A percentile compares a stretch with the other conserved stretches of the same genome.
Evolutionary conservation across 306 rosid genomes (phyloP).

Genomic region (Acacia acuminata): DNA sequence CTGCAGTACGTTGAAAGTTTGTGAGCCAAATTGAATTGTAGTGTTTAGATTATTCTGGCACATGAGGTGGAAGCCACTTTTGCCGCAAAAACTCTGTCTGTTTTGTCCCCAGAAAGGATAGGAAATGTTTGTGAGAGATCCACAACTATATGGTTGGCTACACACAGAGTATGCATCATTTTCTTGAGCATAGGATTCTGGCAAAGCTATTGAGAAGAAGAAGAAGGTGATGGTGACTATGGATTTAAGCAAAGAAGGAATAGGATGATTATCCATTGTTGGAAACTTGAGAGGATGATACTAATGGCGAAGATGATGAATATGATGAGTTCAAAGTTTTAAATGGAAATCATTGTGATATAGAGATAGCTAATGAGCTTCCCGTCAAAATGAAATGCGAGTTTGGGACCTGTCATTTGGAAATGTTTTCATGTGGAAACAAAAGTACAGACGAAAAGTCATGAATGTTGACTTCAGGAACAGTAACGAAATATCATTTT

Average conservation of each 20-base stretch:
- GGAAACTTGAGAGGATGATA: neutral
- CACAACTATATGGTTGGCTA: constrained; percentile 42
- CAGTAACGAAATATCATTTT: neutral
- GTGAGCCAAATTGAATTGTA: constrained; percentile 31
- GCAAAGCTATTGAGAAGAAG: neutral
- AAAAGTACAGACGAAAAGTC: neutral
- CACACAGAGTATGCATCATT: constrained; percentile 21
- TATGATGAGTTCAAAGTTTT: neutral
- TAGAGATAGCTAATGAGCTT: neutral
- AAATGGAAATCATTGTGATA: neutral
- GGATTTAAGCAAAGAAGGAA: neutral
- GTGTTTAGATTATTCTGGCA: constrained; percentile 30
- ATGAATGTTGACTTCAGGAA: neutral
- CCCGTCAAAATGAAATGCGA: neutral
- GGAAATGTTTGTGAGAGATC: constrained; percentile 29
- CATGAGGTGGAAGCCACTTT: constrained; percentile 10
- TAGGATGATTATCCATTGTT: neutral
- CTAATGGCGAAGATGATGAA: neutral
- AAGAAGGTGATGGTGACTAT: neutral
- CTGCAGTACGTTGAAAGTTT: constrained; percentile 28
- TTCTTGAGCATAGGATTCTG: constrained; percentile 18
- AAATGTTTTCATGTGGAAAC: neutral
- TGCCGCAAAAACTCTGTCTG: constrained; percentile 35
- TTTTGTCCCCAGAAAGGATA: constrained; percentile 51
- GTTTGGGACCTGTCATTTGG: neutral